phyloP scores from a whole-genome alignment of 108 stramenopile species.

The Cyclotella baltica region DNA sequence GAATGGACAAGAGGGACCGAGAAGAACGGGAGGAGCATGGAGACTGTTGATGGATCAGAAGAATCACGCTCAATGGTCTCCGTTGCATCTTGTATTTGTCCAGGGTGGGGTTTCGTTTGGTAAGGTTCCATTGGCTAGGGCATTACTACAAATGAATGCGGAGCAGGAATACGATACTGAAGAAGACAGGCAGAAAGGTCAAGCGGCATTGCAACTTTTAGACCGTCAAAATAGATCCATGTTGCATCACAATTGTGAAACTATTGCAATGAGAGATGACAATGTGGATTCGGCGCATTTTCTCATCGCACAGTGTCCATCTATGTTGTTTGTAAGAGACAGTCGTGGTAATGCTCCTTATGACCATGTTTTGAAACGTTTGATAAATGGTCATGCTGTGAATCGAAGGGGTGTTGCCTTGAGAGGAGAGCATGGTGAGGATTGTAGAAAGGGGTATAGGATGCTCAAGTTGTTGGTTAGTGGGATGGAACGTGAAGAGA shows the following conservation, averaged over 20 bases:
- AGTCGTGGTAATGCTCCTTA: slow-evolving; percentile 28
- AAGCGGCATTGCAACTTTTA: slow-evolving; percentile 25
- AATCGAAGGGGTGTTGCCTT: slow-evolving; percentile 8
- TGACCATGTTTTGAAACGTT: slow-evolving; percentile 25
- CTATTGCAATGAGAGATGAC: slow-evolving; percentile 18
- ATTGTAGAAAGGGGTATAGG: slow-evolving; percentile 17
- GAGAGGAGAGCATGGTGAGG: slow-evolving; percentile 16
- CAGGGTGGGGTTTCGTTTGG: slow-evolving; percentile 36
- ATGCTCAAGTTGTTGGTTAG: slow-evolving; percentile 37
- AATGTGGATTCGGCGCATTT: slow-evolving; percentile 27
- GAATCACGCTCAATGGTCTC: slow-evolving; percentile 41
- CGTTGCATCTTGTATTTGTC: slow-evolving; percentile 46
- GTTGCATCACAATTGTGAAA: slow-evolving; percentile 41
- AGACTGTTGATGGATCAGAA: slow-evolving; percentile 39
- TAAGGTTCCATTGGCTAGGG: slow-evolving; percentile 12
- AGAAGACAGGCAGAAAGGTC: not conserved
- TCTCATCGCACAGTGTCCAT: slow-evolving; percentile 7
- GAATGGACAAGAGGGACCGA: not conserved
- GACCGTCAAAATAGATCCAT: slow-evolving; percentile 46
- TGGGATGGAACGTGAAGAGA: slow-evolving; percentile 27
- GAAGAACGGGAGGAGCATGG: slow-evolving; percentile 36
- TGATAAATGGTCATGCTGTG: not conserved
- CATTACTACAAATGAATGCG: slow-evolving; percentile 26
- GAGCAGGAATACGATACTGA: slow-evolving; percentile 15
- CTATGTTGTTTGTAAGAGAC: slow-evolving; percentile 31